These are phyloP conservation scores for Cucurbita pepo DNA, from an alignment of 306 rosid genomes.

Conservation along the genomic window DNA sequence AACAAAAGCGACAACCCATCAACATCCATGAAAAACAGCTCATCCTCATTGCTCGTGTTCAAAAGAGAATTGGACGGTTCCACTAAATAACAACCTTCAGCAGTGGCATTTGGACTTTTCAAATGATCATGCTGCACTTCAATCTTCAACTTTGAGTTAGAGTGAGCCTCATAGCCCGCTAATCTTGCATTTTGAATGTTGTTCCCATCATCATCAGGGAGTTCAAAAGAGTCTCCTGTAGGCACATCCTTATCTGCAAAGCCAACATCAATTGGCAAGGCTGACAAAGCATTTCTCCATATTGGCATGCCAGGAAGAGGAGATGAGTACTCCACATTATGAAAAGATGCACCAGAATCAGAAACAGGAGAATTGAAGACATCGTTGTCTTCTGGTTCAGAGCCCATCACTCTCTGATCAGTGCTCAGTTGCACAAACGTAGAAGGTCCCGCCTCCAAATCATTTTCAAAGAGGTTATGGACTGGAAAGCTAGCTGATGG, in stretches of 20 bases:
- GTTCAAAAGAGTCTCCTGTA: conserved; percentile 16
- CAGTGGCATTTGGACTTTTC: conserved; percentile 24
- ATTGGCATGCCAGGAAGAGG: conserved; percentile 46
- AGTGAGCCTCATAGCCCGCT: conserved; percentile 13
- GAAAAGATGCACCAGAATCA: conserved; percentile 48
- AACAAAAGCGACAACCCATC: conserved; percentile 66
- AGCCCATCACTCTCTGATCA: conserved; percentile 34
- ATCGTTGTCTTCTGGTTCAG: conserved; percentile 36
- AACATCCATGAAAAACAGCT: conserved; percentile 40
- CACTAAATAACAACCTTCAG: conserved; percentile 50
- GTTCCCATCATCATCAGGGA: conserved; percentile 16
- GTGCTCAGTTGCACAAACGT: conserved; percentile 32
- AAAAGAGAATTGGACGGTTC: conserved; percentile 69
- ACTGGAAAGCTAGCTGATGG: conserved; percentile 25
- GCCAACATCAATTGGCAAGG: conserved; percentile 19
- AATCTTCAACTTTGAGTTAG: conserved; percentile 11
- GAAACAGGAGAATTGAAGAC: conserved; percentile 45
- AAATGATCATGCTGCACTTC: conserved; percentile 26
- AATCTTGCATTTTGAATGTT: conserved; percentile 11
- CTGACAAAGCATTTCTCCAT: conserved; percentile 41
- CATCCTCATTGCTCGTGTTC: conserved; percentile 72
- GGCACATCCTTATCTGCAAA: conserved; percentile 12
- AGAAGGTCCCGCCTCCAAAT: conserved; percentile 22
- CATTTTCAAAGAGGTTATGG: conserved; percentile 28
- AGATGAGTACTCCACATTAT: conserved; percentile 39